Conservation (phyloP, 2,329 filamentous ascomycete species). For the Colletotrichum sp. region DNA sequence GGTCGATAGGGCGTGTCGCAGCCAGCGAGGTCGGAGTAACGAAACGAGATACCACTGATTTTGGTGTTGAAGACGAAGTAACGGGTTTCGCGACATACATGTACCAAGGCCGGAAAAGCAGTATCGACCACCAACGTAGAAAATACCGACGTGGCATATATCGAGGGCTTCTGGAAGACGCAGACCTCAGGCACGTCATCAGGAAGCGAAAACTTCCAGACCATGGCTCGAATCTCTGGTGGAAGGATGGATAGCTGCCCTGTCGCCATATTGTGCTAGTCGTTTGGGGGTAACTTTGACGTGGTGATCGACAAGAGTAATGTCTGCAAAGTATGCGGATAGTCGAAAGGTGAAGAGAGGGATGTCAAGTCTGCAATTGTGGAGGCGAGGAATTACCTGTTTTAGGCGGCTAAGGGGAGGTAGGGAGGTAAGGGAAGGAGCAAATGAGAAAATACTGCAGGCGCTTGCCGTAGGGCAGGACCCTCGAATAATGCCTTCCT, state of each 20-base stretch:
- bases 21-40: background rate
- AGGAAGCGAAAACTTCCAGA: background rate
- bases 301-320: background rate
- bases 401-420: background rate
- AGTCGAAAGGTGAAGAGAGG: background rate
- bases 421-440: background rate
- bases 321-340: background rate
- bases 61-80: background rate
- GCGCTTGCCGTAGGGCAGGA: background rate
- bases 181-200: background rate
- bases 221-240: background rate
- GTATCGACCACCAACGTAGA: background rate
- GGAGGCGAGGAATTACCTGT: background rate
- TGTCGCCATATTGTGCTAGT: background rate
- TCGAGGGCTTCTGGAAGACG: background rate
- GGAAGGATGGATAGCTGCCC: background rate
- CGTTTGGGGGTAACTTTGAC: background rate
- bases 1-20: background rate
- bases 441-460: background rate
- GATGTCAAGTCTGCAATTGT: background rate
- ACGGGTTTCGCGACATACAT: background rate
- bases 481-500: background rate
- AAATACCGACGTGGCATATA: background rate
- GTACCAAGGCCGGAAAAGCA: background rate
- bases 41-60: background rate